These are phyloP conservation scores for Adansonia rubrostipa DNA, from an alignment of 441 rosid genomes.

Conservation along the genomic window DNA sequence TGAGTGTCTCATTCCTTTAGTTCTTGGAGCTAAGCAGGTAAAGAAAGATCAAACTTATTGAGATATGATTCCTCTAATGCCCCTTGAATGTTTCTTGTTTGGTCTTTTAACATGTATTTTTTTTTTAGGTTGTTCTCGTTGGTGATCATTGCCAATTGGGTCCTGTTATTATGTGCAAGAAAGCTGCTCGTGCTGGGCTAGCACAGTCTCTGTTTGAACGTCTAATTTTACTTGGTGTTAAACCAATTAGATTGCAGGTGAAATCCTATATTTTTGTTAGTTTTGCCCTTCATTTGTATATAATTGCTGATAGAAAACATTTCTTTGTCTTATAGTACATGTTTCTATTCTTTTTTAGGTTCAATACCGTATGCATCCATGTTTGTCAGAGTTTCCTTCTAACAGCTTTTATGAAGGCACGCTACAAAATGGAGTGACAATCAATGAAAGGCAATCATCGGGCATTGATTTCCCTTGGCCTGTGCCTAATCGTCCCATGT, in stretches of 20 bases:
- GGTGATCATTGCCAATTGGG: conserved; percentile 99
- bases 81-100: background rate
- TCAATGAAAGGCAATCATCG: conserved; percentile 89
- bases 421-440: conserved; percentile 96
- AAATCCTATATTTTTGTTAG: conserved; percentile 12
- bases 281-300: background rate
- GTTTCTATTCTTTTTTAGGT: conserved; percentile 55
- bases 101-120: conserved; percentile 32
- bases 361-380: conserved; percentile 99
- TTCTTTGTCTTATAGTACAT: conserved; percentile 8
- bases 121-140: conserved; percentile 82
- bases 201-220: conserved; percentile 99
- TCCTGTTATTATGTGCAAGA: conserved; percentile 99
- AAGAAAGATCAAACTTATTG: background rate
- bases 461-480: conserved; percentile 99
- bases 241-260: conserved; percentile 99
- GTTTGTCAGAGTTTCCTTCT: conserved; percentile 96
- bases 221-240: conserved; percentile 92
- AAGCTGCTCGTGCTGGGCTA: conserved; percentile 99
- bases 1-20: conserved; percentile 98
- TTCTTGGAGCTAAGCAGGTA: conserved; percentile 98
- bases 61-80: background rate
- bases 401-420: conserved; percentile 98
- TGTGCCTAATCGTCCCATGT: conserved; percentile 98
- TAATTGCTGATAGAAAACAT: background rate